A percentile compares a stretch with the other conserved stretches of the same genome.
Conservation (phyloP, 768 basidiomycete genomes). For the Tylopilus subfusipes region DNA sequence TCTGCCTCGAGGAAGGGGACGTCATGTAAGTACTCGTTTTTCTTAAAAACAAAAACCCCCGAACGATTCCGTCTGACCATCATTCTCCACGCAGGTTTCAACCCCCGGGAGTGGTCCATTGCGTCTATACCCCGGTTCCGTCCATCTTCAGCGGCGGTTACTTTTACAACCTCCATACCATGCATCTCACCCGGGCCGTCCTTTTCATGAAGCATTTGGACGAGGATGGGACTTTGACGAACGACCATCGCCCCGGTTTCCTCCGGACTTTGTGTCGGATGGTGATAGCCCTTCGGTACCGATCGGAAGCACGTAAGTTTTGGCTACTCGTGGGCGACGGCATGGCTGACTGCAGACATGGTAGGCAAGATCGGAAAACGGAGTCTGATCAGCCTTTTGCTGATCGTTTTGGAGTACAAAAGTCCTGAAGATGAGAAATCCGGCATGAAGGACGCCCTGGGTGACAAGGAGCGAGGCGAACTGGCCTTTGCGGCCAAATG, state of each 20-base stretch:
- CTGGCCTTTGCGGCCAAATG: neutral
- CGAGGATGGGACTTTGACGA: neutral
- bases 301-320: neutral
- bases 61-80: neutral
- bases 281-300: neutral
- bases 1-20: constrained; percentile 6
- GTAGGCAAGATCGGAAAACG: neutral
- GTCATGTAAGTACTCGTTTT: neutral
- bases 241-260: neutral
- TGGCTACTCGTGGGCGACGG: neutral
- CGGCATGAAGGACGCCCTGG: neutral
- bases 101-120: neutral
- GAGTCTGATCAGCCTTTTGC: neutral
- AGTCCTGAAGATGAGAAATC: fast-evolving
- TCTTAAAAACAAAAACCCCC: too few relatives aligned
- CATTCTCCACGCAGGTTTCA: neutral
- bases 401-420: neutral
- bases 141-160: neutral
- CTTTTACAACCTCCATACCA: constrained; percentile 4
- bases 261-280: neutral
- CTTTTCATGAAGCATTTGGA: neutral
- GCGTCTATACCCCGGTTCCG: neutral
- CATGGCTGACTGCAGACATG: neutral
- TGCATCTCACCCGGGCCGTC: neutral
- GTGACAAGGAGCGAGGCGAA: neutral